phyloP scores from a whole-genome alignment of 768 basidiomycete genomes.

The Boletus insuetus region DNA sequence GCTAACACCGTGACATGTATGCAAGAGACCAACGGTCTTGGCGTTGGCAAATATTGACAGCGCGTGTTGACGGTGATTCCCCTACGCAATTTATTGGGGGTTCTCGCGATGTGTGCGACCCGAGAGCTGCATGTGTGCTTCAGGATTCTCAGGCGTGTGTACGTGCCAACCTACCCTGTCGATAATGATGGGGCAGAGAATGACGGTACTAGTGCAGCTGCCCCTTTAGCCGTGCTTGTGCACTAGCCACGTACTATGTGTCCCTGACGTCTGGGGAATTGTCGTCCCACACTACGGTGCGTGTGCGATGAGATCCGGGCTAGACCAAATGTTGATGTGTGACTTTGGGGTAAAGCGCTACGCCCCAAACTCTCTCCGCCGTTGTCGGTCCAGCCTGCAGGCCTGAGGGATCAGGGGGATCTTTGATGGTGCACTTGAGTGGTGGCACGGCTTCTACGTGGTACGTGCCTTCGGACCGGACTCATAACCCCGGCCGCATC shows the following conservation, averaged over 20 bases:
- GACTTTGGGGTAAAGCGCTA: background rate
- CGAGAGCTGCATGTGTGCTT: background rate
- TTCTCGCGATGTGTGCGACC: background rate
- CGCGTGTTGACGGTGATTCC: conserved; percentile 2
- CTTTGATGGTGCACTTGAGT: background rate
- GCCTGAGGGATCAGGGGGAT: background rate
- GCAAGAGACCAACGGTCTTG: background rate
- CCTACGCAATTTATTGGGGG: background rate
- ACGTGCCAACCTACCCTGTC: background rate
- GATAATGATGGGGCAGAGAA: background rate
- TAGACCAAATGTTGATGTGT: background rate
- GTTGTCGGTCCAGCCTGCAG: background rate
- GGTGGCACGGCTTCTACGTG: background rate
- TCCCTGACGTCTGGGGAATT: background rate
- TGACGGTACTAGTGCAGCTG: background rate
- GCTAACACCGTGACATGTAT: background rate
- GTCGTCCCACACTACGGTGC: background rate
- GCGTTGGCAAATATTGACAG: background rate
- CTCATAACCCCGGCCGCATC: no score
- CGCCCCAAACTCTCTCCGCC: background rate
- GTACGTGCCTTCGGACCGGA: background rate
- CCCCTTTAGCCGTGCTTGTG: background rate
- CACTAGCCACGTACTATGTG: background rate
- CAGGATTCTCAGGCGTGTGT: background rate
- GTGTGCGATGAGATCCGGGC: background rate